A percentile compares a stretch with the other conserved stretches of the same genome.
These are phyloP conservation scores for Nigrograna mackinnonii DNA, from an alignment of 2,329 filamentous ascomycete genomes.

Conservation along the genomic window DNA sequence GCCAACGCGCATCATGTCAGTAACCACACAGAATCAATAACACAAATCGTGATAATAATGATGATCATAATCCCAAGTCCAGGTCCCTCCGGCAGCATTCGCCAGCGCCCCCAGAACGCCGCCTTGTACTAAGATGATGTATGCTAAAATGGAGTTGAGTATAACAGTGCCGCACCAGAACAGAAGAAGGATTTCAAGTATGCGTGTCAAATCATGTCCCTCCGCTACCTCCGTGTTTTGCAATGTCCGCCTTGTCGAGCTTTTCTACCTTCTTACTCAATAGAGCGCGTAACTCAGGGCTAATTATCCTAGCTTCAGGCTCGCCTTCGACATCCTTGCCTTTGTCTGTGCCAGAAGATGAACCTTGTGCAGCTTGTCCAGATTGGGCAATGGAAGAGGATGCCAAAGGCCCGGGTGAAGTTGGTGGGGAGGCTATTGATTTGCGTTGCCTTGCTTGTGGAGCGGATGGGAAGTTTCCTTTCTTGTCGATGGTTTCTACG, in stretches of 20 bases:
- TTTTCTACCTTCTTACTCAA: conserved; percentile 63
- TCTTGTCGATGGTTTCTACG: conserved; percentile 91
- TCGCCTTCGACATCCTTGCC: conserved; percentile 36
- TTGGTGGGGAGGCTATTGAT: conserved; percentile 38
- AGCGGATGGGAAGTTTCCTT: conserved; percentile 74
- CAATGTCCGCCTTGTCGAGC: conserved; percentile 48
- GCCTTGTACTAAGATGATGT: too few relatives aligned
- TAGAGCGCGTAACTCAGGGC: conserved; percentile 63
- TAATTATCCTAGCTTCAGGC: conserved; percentile 59
- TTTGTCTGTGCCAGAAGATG: conserved; percentile 32
- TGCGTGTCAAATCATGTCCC: background rate
- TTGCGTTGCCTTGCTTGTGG: conserved; percentile 54
- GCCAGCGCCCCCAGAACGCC: too few relatives aligned
- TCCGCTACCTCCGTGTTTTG: conserved; percentile 46
- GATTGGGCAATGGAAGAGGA: conserved; percentile 9
- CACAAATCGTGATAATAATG: too few relatives aligned
- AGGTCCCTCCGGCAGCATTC: too few relatives aligned
- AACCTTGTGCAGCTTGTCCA: conserved; percentile 7
- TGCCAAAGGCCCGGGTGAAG: conserved; percentile 18
- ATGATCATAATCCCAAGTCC: too few relatives aligned
- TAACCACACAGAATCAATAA: too few relatives aligned
- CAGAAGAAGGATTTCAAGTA: too few relatives aligned
- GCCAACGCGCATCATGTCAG: too few relatives aligned
- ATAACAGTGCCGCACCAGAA: too few relatives aligned
- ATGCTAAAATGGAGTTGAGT: too few relatives aligned